Percentiles rank a stretch among this genome's conserved stretches.
phyloP scores from a whole-genome alignment of 1,284 basidiomycete species.

The Coniferiporia sulphurascens region DNA sequence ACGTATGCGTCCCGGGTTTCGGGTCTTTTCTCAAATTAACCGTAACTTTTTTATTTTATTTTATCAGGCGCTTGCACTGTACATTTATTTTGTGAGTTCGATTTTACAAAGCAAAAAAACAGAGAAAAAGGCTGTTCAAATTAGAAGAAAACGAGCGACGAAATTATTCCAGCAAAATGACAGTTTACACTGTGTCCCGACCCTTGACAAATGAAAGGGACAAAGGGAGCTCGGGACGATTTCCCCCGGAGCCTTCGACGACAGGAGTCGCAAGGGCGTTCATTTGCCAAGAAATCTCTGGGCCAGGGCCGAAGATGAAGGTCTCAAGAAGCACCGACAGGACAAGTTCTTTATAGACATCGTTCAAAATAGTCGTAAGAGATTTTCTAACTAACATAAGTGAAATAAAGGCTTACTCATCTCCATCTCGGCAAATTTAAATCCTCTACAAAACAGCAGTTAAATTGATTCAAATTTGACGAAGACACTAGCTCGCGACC shows the following conservation, averaged over 20 bases:
- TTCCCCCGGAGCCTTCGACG: neutral
- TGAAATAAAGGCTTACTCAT: slow-evolving; percentile 13
- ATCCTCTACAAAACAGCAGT: neutral
- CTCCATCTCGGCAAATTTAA: slow-evolving; percentile 18
- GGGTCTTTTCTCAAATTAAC: no score
- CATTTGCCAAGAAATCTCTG: slow-evolving; percentile 14
- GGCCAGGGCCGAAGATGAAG: slow-evolving; percentile 6
- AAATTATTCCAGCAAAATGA: no score
- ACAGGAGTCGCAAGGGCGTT: neutral
- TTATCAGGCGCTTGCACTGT: no score
- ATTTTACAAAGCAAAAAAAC: no score
- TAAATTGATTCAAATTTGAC: neutral
- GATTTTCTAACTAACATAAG: no score
- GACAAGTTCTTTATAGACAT: neutral
- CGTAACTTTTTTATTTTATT: no score
- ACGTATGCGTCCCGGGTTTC: no score
- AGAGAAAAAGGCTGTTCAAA: no score
- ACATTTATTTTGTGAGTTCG: no score
- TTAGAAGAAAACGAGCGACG: no score
- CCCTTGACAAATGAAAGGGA: slow-evolving; percentile 6
- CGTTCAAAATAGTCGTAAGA: no score
- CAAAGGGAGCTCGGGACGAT: slow-evolving; percentile 4
- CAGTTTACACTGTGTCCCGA: neutral
- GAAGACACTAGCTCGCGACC: neutral
- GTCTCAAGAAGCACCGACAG: slow-evolving; percentile 10